Evolutionary conservation across 495 filamentous ascomycete species (phyloP).

Genomic region (Lophiostoma macrostomum): DNA sequence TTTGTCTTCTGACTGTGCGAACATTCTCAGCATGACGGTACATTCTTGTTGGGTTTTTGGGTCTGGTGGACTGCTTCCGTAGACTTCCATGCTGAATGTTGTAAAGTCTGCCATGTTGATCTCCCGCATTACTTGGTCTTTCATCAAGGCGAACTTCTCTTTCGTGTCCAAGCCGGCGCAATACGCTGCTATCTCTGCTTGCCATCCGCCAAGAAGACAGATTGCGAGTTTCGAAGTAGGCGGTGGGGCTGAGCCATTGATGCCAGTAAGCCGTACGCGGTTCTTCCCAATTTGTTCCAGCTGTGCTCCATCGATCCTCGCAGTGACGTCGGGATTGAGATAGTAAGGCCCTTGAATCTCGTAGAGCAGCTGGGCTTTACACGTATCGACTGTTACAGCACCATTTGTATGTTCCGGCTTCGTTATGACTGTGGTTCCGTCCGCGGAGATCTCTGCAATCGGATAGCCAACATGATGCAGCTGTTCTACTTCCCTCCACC

Average conservation of each 20-base stretch:
- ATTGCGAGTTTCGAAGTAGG: conserved; percentile 13
- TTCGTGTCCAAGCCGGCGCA: conserved; percentile 1
- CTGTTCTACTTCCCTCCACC: background rate
- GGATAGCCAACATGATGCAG: conserved; percentile 8
- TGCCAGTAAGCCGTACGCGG: conserved; percentile 11
- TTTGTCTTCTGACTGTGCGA: conserved; percentile 15
- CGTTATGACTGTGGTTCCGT: conserved; percentile 16
- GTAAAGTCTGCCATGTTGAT: conserved; percentile 14
- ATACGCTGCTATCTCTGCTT: conserved; percentile 21
- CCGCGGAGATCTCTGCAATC: conserved; percentile 20
- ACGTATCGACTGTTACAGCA: conserved; percentile 18
- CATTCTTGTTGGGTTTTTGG: conserved; percentile 20
- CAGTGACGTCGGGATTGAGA: conserved; percentile 20
- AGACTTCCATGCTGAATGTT: conserved; percentile 21
- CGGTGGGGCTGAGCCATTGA: conserved; percentile 17
- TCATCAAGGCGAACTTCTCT: conserved; percentile 23
- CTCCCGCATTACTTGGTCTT: conserved; percentile 17
- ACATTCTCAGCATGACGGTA: conserved; percentile 19
- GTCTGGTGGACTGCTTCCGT: conserved; percentile 4
- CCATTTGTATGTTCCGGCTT: conserved; percentile 22
- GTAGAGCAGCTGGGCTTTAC: conserved; percentile 22
- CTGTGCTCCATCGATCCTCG: conserved; percentile 4
- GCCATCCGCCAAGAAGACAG: conserved; percentile 18
- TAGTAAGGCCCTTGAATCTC: conserved; percentile 26
- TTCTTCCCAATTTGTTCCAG: conserved; percentile 15